Percentiles rank a stretch among this genome's conserved stretches.
phyloP scores from a whole-genome alignment of 306 rosid genomes.

The Vigna trinervia region DNA sequence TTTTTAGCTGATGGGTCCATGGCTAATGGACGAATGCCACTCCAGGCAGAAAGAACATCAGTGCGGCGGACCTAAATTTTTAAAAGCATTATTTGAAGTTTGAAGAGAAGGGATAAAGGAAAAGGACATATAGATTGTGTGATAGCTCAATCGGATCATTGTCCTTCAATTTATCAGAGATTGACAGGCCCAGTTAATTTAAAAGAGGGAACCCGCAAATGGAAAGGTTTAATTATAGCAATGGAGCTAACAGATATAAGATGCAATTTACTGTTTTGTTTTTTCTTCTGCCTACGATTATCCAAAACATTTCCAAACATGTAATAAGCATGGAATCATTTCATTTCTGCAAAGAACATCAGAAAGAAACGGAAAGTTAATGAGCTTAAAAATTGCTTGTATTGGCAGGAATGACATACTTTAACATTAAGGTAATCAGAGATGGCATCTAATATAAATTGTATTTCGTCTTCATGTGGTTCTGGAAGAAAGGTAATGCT shows the following conservation, averaged over 20 bases:
- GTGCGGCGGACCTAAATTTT: slow-evolving; percentile 75
- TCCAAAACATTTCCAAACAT: slow-evolving; percentile 26
- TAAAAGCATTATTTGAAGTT: slow-evolving; percentile 37
- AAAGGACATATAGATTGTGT: slow-evolving; percentile 35
- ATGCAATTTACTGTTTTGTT: slow-evolving; percentile 3
- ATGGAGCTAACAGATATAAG: neutral
- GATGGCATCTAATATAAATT: slow-evolving; percentile 80
- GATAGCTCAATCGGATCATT: slow-evolving; percentile 2
- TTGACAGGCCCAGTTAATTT: slow-evolving; percentile 1
- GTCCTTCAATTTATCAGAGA: slow-evolving; percentile 16
- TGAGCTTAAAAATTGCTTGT: neutral
- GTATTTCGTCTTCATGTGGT: slow-evolving; percentile 88
- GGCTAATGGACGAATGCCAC: slow-evolving; percentile 92
- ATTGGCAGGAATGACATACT: slow-evolving; percentile 52
- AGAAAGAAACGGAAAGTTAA: slow-evolving; percentile 1
- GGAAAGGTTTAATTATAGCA: slow-evolving; percentile 3
- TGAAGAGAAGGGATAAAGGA: slow-evolving; percentile 8
- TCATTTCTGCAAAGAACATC: neutral
- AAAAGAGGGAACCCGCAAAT: slow-evolving; percentile 4
- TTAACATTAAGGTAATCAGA: slow-evolving; percentile 84
- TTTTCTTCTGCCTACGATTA: neutral
- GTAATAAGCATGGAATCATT: neutral
- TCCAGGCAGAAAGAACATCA: slow-evolving; percentile 93
- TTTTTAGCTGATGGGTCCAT: slow-evolving; percentile 72
- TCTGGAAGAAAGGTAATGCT: slow-evolving; percentile 73